These are phyloP conservation scores for Porcisia hertigi DNA, from an alignment of 208 protist species.

Conservation along the genomic window DNA sequence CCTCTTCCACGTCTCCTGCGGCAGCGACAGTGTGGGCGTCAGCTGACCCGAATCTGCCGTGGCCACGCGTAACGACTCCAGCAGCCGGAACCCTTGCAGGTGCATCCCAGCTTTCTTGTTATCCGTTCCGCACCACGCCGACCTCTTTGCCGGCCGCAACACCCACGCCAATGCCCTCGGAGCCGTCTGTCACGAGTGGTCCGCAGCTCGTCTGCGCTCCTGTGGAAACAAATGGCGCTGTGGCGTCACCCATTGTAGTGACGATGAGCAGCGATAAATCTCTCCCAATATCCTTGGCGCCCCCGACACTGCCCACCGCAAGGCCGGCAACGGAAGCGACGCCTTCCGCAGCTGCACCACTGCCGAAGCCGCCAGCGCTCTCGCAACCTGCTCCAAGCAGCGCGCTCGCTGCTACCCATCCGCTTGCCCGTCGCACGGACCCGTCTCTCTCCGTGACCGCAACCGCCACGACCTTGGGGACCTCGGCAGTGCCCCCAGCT, in stretches of 20 bases:
- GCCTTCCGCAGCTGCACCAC: background rate
- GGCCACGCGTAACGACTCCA: conserved; percentile 11
- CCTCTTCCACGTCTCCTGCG: background rate
- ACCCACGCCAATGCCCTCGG: background rate
- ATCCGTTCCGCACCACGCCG: conserved; percentile 15
- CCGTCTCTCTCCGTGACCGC: background rate
- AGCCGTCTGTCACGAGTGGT: background rate
- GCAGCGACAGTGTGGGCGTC: conserved; percentile 29
- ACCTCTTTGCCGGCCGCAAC: background rate
- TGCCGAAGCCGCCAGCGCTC: background rate
- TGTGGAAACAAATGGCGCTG: background rate
- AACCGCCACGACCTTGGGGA: background rate
- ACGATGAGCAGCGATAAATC: conserved; percentile 30
- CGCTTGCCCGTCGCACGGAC: background rate
- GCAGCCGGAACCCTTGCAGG: background rate
- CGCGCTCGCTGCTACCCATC: background rate
- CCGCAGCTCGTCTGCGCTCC: background rate
- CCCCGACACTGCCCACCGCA: background rate
- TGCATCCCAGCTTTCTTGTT: conserved; percentile 8
- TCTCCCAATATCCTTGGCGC: background rate
- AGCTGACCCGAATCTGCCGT: conserved; percentile 14
- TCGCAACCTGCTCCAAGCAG: background rate
- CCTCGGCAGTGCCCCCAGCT: background rate
- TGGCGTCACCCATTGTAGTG: conserved; percentile 15
- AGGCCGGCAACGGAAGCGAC: background rate